Base-by-base conservation (phyloP, 2,329 filamentous ascomycete genomes). In the Botryosphaeria agaves region DNA sequence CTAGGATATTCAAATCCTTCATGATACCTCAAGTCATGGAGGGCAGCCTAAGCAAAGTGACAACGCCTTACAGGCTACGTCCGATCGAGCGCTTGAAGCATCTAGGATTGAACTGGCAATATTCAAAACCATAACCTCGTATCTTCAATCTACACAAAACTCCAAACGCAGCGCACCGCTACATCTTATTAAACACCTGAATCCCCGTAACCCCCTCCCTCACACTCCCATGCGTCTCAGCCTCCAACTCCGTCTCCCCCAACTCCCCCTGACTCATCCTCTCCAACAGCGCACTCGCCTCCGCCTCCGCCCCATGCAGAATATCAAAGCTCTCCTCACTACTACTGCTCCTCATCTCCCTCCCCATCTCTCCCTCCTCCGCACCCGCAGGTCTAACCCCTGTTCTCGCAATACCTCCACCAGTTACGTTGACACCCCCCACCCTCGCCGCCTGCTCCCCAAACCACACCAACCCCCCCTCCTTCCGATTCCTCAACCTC, bases 221-320 rank as follows among this genome's bases (percentile, higher is more conserved):
- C 11, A 44, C 32, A 27, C 43, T 28, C 14, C 38, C 27, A 35
- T 47, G 33, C 45, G 33, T 18, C 39, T 35, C 15, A 36, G 36
- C 14, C 41, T 42, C 24, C 29, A 35, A 29, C 3, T 41, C 39
- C 9, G 37, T 40, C 24, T 28, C 28, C 18, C 40, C 38, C 7
- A 39, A 40, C 24, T 41, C 38, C 38, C 12, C 41, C 41, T 28
- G 39, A 38, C 18, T 32, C 34, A 28, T 29, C 36, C 18, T 39
- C 38, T 36, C 36, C 27, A 38, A 41, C 9, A 47, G 20, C 7
- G 34, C 38, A 21, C 44, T 48, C 35, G 38, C 41, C 29, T 61
- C 56, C 0, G 54, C 55, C 39, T 61, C 59, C 0, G 56, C 52
- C 3, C 52, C 53, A 14, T 54, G 53, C 51, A 63, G 51, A 37